Conservation (phyloP, 1,284 basidiomycete species). For the Sphaerobolus stellatus region DNA sequence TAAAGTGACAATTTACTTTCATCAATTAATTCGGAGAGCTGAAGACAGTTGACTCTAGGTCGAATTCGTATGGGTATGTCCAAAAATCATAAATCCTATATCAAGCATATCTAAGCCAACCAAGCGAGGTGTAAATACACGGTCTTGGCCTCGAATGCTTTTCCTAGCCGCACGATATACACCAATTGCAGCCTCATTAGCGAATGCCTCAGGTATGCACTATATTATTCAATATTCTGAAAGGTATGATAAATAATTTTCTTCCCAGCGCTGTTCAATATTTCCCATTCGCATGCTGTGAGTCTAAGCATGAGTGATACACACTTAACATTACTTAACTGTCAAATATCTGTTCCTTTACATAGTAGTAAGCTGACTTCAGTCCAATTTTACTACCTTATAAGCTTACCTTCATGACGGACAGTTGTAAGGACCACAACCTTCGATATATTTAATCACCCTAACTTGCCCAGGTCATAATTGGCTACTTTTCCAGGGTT, state of each 20-base stretch:
- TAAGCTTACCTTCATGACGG: neutral
- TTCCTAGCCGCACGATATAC: slow-evolving; percentile 8
- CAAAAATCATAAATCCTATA: neutral
- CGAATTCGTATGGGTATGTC: slow-evolving; percentile 12
- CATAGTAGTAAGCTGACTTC: slow-evolving; percentile 1
- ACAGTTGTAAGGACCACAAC: neutral
- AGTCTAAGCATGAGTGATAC: neutral
- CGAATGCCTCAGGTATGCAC: neutral
- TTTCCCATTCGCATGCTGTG: neutral
- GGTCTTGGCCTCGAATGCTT: slow-evolving; percentile 10
- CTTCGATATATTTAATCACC: neutral
- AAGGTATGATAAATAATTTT: too few species aligned
- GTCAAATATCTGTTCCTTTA: neutral
- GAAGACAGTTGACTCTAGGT: neutral
- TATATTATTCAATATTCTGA: neutral
- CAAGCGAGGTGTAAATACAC: slow-evolving; percentile 5
- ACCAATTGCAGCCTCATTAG: neutral
- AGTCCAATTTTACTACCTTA: neutral
- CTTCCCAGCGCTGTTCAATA: neutral
- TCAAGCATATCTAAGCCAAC: neutral
- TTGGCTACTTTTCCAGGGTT: slow-evolving; percentile 11
- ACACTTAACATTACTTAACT: neutral
- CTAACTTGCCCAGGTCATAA: neutral
- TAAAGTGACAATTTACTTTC: neutral
- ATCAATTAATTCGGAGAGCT: neutral